Base-by-base conservation (phyloP, 75 land plant species). In the Isoetes taiwanensis region DNA sequence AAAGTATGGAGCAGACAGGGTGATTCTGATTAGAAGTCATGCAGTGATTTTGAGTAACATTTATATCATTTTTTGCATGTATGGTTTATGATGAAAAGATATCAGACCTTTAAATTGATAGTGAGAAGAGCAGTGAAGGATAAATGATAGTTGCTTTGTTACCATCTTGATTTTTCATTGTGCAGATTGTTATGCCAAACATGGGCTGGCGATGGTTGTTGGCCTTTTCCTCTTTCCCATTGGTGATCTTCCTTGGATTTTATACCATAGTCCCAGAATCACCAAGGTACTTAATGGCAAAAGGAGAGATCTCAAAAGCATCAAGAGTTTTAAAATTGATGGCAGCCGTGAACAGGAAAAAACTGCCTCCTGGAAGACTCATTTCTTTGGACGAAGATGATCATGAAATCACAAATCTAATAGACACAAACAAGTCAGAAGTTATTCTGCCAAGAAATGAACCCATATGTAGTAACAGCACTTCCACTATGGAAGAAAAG, bases 171-270 rank as follows among this genome's bases (percentile, higher is more conserved):
- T 14, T 34, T 1, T 4, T 20, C 34, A 8, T 9, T 58, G n/a
- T 71, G 62, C 76, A 79, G 85, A 40, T 71, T 59, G 64, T 85
- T 58, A 90, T 90, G 96, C 86, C 96, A 39, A 79, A 20, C 30
- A 43, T 79, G 59, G 86, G 84, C 38, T 90, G 96, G 91, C 70
- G 96, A 55, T 90, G 91, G 96, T 64, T 90, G 55, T 81, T 90
- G 57, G 86, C 74, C 12, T 19, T 90, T 31, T 85, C 96, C n/a
- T 66, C 86, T 33, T 21, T 78, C 3, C 96, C 96, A 29, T 66
- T 84, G 34, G 64, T 73, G 8, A 30, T 82, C 54, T 58, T 90
- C 39, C 86, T 85, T 53, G 3, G 82, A 16, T 90, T 90, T 57
- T 90, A 90, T 61, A 1, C 35, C 4, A 16, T 73, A n/a, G 72